These are phyloP conservation scores for Candida sonorensis DNA, from an alignment of 805 yeast species.

Conservation along the genomic window DNA sequence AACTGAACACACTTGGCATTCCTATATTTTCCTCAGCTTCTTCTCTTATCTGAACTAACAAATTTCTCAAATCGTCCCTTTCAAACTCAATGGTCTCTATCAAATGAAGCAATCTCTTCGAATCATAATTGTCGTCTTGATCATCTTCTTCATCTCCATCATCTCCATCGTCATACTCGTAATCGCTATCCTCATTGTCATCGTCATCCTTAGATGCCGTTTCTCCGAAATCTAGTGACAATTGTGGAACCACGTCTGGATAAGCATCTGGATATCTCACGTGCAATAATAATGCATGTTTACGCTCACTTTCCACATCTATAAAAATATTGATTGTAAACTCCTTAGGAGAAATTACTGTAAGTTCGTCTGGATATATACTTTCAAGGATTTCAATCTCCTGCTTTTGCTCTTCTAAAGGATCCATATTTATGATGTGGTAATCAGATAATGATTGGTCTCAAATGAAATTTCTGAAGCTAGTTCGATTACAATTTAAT, in stretches of 20 bases:
- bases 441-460: no score
- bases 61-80: conserved; percentile 35
- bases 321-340: conserved; percentile 54
- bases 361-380: conserved; percentile 88
- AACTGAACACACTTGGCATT: conserved; percentile 83
- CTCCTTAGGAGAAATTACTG: conserved; percentile 35
- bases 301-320: conserved; percentile 59
- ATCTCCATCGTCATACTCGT: conserved; percentile 32
- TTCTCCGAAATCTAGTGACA: conserved; percentile 33
- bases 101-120: conserved; percentile 39
- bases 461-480: no score
- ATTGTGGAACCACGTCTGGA: conserved; percentile 72
- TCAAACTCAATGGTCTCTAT: conserved; percentile 55
- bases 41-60: conserved; percentile 36
- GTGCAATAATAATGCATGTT: conserved; percentile 48
- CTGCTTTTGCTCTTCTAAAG: conserved; percentile 76
- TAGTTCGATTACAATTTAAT: no score
- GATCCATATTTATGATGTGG: conserved; percentile 45
- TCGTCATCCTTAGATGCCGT: conserved; percentile 16
- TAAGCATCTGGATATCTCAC: conserved; percentile 72
- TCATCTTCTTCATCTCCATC: conserved; percentile 44
- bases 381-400: conserved; percentile 86
- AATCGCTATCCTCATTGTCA: conserved; percentile 29
- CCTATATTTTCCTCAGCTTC: conserved; percentile 80
- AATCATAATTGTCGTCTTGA: conserved; percentile 28